These are phyloP conservation scores for Sutorius eximius DNA, from an alignment of 1,284 basidiomycete genomes.

Conservation along the genomic window DNA sequence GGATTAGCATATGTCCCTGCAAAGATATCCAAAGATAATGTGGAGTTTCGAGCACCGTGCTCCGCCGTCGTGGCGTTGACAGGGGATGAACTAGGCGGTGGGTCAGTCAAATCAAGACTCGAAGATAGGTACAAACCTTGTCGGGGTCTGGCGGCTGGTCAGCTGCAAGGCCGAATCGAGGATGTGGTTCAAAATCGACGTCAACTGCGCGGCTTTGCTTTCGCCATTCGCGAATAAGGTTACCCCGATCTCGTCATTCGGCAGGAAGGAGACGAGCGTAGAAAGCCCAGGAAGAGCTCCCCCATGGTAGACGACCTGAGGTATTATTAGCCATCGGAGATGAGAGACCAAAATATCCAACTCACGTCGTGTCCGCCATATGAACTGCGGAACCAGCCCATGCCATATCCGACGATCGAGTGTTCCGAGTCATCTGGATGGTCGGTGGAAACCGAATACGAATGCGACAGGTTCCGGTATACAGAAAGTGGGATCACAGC, in stretches of 20 bases:
- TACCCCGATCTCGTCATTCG: slow-evolving; percentile 32
- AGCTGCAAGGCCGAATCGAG: slow-evolving; percentile 20
- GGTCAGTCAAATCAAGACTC: not conserved
- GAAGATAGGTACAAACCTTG: slow-evolving; percentile 5
- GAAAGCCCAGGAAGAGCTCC: slow-evolving; percentile 35
- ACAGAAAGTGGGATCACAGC: slow-evolving; percentile 30
- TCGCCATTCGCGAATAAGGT: slow-evolving; percentile 33
- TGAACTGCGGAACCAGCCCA: slow-evolving; percentile 37
- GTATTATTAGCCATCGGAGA: not conserved
- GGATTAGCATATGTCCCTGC: slow-evolving; percentile 37
- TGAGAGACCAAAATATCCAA: not conserved
- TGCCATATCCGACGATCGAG: slow-evolving; percentile 33
- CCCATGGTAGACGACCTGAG: slow-evolving; percentile 29
- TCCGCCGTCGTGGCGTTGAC: not conserved
- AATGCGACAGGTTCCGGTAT: slow-evolving; percentile 29
- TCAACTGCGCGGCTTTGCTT: slow-evolving; percentile 9
- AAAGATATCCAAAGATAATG: slow-evolving; percentile 20
- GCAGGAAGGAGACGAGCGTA: slow-evolving; percentile 29
- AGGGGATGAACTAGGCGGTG: slow-evolving; percentile 1
- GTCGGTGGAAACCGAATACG: slow-evolving; percentile 21
- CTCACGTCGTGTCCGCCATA: slow-evolving; percentile 38
- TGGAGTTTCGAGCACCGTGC: not conserved
- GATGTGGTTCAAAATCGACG: slow-evolving; percentile 15
- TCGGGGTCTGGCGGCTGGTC: not conserved
- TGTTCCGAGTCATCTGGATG: slow-evolving; percentile 3